These are phyloP conservation scores for Lactarius sp. DNA, from an alignment of 768 basidiomycete species.

Conservation along the genomic window DNA sequence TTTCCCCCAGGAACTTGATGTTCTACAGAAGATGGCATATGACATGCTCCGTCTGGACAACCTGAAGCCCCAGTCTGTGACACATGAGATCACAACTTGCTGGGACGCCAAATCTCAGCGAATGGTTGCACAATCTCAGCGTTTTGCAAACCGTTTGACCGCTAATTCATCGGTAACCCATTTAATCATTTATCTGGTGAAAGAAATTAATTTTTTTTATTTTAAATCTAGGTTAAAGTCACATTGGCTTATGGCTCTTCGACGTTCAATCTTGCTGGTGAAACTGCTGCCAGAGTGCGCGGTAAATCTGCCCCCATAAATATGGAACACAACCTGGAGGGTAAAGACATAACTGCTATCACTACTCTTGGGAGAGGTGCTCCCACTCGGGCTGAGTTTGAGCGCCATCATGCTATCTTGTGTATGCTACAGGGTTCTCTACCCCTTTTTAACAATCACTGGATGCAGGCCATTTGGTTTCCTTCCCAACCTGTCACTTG, in stretches of 20 bases:
- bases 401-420: constrained; percentile 34
- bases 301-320: constrained; percentile 29
- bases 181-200: no score
- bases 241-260: constrained; percentile 26
- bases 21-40: constrained; percentile 17
- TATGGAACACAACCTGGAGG: constrained; percentile 29
- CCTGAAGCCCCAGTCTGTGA: constrained; percentile 9
- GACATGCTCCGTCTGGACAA: constrained; percentile 13
- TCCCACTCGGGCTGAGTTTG: constrained; percentile 54
- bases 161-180: background rate
- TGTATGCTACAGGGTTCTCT: constrained; percentile 35
- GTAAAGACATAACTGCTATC: constrained; percentile 35
- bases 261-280: constrained; percentile 29
- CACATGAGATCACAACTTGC: constrained; percentile 12
- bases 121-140: constrained; percentile 20
- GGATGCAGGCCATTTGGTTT: constrained; percentile 37
- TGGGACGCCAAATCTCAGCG: constrained; percentile 12
- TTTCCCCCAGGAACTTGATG: constrained; percentile 5
- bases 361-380: constrained; percentile 50
- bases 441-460: constrained; percentile 34
- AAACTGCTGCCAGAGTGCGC: constrained; percentile 20
- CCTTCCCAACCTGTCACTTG: constrained; percentile 32
- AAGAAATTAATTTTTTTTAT: background rate
- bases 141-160: constrained; percentile 16
- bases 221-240: constrained; percentile 27